A percentile compares a stretch with the other conserved stretches of the same genome.
Evolutionary conservation across 345 rosid genomes (phyloP).

Genomic region (Linum tenue): DNA sequence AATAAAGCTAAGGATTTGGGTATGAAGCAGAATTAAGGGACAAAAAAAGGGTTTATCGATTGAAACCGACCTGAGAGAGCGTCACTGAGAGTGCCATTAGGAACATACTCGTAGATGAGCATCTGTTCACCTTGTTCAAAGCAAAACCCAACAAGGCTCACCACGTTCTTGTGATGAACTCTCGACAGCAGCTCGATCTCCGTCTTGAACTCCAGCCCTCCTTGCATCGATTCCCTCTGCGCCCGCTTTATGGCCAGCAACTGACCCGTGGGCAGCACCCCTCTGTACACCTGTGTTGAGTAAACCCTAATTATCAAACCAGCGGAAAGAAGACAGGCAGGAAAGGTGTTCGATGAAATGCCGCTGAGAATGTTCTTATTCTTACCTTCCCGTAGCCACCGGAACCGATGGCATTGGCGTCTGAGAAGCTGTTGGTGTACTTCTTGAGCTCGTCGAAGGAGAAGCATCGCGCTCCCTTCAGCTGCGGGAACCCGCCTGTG

Average conservation of each 20-base stretch:
- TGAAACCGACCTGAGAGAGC: slow-evolving; percentile 46
- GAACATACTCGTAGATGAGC: slow-evolving; percentile 63
- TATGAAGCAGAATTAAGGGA: background rate
- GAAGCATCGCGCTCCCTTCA: slow-evolving; percentile 72
- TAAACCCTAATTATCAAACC: slow-evolving; percentile 10
- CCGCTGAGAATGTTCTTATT: background rate
- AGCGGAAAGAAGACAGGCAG: background rate
- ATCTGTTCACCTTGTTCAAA: slow-evolving; percentile 64
- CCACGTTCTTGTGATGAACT: slow-evolving; percentile 80
- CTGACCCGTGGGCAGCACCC: slow-evolving; percentile 44
- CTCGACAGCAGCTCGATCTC: slow-evolving; percentile 87
- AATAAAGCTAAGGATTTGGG: background rate
- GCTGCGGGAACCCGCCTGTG: slow-evolving; percentile 51
- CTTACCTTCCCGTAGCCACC: slow-evolving; percentile 87
- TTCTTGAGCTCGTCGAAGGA: slow-evolving; percentile 64
- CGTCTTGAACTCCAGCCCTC: slow-evolving; percentile 71
- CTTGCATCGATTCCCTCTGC: slow-evolving; percentile 73
- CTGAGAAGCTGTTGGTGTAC: slow-evolving; percentile 59
- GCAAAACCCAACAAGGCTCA: slow-evolving; percentile 62
- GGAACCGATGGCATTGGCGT: slow-evolving; percentile 56
- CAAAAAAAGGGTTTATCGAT: background rate
- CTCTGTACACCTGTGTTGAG: slow-evolving; percentile 57
- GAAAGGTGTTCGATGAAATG: background rate
- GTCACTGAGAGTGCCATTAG: slow-evolving; percentile 57
- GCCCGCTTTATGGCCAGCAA: slow-evolving; percentile 73